phyloP scores from a whole-genome alignment of 2,329 filamentous ascomycete species.

The Verticillium nubilum region DNA sequence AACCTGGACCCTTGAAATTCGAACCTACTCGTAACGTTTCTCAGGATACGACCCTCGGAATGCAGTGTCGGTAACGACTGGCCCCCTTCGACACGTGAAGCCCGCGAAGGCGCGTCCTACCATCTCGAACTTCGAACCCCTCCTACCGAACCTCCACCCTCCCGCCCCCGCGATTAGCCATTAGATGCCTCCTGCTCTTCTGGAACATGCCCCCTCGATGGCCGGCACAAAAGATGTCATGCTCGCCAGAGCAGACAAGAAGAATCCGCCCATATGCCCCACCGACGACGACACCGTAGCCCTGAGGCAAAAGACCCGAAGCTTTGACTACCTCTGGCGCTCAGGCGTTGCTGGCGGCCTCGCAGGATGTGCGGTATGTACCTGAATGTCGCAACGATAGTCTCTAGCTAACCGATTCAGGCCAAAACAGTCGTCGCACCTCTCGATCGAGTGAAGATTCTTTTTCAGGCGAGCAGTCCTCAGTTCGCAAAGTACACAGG shows the following conservation, averaged over 20 bases:
- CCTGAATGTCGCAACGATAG: not conserved
- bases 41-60: not conserved
- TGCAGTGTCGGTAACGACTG: not conserved
- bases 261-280: conserved; percentile 36
- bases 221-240: conserved; percentile 32
- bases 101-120: not conserved
- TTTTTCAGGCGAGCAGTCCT: conserved; percentile 93
- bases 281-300: conserved; percentile 44
- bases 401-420: conserved; percentile 37
- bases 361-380: conserved; percentile 82
- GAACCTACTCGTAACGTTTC: not conserved
- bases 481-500: conserved; percentile 91
- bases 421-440: conserved; percentile 94
- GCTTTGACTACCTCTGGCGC: conserved; percentile 75
- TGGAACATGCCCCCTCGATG: conserved; percentile 55
- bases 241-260: conserved; percentile 20
- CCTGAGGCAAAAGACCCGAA: conserved; percentile 50
- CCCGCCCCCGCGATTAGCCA: conserved; percentile 4
- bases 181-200: conserved; percentile 50
- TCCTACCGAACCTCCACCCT: not conserved
- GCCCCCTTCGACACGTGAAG: not conserved
- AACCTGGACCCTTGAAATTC: not conserved
- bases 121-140: not conserved
- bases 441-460: conserved; percentile 95
- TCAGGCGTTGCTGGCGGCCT: conserved; percentile 83